Conservation (phyloP, 768 basidiomycete genomes). For the Agrocybe chaxingu region DNA sequence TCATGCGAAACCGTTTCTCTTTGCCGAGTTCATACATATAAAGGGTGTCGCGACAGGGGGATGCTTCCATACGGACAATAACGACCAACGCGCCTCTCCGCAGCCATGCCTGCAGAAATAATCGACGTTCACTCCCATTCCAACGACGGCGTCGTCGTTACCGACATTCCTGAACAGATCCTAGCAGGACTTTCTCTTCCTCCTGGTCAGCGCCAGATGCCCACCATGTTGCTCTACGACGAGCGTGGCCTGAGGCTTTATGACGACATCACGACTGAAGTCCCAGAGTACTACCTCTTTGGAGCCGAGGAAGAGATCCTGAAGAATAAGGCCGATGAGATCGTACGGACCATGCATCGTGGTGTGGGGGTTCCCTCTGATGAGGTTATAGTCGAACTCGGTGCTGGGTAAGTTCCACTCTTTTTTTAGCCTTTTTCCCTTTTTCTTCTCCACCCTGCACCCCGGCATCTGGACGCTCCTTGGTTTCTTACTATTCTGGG, state of each 20-base stretch:
- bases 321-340: slow-evolving; percentile 66
- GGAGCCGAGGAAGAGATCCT: slow-evolving; percentile 85
- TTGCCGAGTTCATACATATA: neutral
- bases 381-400: slow-evolving; percentile 73
- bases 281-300: slow-evolving; percentile 88
- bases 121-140: slow-evolving; percentile 44
- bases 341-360: slow-evolving; percentile 69
- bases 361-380: slow-evolving; percentile 23
- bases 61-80: neutral
- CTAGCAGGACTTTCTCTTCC: slow-evolving; percentile 54
- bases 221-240: slow-evolving; percentile 85
- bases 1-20: slow-evolving; percentile 8
- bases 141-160: slow-evolving; percentile 23
- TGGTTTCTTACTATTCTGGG: slow-evolving; percentile 5
- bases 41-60: neutral
- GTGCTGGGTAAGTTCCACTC: slow-evolving; percentile 74
- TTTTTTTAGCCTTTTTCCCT: slow-evolving; percentile 1
- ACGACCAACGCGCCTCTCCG: neutral
- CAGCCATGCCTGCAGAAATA: slow-evolving; percentile 44
- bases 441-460: slow-evolving; percentile 2
- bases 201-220: slow-evolving; percentile 57
- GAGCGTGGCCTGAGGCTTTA: slow-evolving; percentile 83
- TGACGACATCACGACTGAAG: slow-evolving; percentile 78
- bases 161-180: slow-evolving; percentile 44
- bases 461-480: slow-evolving; percentile 3